Evolutionary conservation across 371 early-diverging fungal species (phyloP).

Genomic region (Apophysomyces trapeziformis): DNA sequence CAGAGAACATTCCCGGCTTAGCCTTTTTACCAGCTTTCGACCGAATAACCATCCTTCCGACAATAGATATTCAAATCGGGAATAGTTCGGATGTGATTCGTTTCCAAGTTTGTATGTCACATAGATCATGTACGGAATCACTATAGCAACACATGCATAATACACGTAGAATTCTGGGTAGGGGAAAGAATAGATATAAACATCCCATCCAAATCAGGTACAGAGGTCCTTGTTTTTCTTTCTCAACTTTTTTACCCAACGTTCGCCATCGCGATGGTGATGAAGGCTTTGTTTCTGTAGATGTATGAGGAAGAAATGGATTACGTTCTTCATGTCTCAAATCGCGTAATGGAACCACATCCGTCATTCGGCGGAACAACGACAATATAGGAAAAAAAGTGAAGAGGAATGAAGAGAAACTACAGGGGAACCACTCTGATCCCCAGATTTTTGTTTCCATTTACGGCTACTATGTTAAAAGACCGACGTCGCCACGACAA

Average conservation of each 20-base stretch:
- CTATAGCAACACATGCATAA: slow-evolving; percentile 60
- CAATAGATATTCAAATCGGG: slow-evolving; percentile 53
- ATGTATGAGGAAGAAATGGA: neutral
- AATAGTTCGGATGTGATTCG: slow-evolving; percentile 61
- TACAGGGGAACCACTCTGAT: neutral
- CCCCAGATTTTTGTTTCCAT: neutral
- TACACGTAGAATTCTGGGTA: slow-evolving; percentile 74
- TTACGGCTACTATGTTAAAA: neutral
- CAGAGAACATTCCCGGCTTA: neutral
- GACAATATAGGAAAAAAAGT: neutral
- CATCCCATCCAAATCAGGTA: neutral
- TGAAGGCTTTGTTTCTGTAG: slow-evolving; percentile 2
- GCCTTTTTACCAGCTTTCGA: slow-evolving; percentile 49
- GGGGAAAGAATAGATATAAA: neutral
- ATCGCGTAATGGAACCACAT: slow-evolving; percentile 1
- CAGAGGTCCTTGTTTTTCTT: neutral
- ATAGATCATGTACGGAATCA: slow-evolving; percentile 71
- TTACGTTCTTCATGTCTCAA: neutral
- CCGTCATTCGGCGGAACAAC: neutral
- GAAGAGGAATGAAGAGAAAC: neutral
- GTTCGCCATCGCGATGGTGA: slow-evolving; percentile 41
- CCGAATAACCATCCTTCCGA: slow-evolving; percentile 72
- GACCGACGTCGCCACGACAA: neutral
- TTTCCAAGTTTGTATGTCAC: slow-evolving; percentile 64
- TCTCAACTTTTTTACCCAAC: slow-evolving; percentile 23